These are phyloP conservation scores for Cutaneotrichosporon dermatis DNA, from an alignment of 1,284 basidiomycete genomes.

Conservation along the genomic window DNA sequence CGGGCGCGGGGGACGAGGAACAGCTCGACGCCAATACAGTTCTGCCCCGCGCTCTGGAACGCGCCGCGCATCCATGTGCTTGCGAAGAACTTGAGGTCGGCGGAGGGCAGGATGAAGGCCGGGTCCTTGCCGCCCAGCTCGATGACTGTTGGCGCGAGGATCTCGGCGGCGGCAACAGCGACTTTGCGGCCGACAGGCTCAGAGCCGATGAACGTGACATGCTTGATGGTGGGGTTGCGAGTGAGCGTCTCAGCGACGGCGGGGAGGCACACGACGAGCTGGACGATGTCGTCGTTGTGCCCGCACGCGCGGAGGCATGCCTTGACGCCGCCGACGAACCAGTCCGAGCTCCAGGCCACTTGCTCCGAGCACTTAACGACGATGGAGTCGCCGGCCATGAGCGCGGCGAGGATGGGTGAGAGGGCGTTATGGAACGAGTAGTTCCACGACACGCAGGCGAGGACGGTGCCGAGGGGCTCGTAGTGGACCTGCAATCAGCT, in stretches of 20 bases:
- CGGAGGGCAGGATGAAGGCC: conserved; percentile 52
- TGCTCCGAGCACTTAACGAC: conserved; percentile 91
- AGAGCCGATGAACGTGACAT: conserved; percentile 76
- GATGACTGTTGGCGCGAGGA: conserved; percentile 82
- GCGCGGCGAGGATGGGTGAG: conserved; percentile 82
- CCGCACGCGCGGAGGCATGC: conserved; percentile 71
- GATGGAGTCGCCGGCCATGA: conserved; percentile 86
- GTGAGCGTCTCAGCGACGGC: conserved; percentile 80
- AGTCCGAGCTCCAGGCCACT: conserved; percentile 78
- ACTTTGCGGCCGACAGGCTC: conserved; percentile 82
- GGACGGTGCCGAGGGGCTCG: conserved; percentile 89
- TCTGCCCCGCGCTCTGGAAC: conserved; percentile 69
- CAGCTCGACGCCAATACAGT: conserved; percentile 93
- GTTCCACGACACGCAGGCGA: conserved; percentile 82
- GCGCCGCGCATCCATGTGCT: conserved; percentile 71
- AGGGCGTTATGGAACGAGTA: conserved; percentile 80
- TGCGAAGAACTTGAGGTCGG: conserved; percentile 51
- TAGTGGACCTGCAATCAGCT: conserved; percentile 65
- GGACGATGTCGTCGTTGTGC: conserved; percentile 70
- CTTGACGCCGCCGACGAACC: conserved; percentile 73
- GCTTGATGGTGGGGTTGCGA: conserved; percentile 67
- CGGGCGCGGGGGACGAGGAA: conserved; percentile 60
- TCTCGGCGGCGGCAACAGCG: conserved; percentile 71
- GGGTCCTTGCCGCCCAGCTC: conserved; percentile 72
- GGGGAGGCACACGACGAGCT: conserved; percentile 78